Base-by-base conservation (phyloP, 371 early-diverging fungal genomes). In the Mortierella polycephala region DNA sequence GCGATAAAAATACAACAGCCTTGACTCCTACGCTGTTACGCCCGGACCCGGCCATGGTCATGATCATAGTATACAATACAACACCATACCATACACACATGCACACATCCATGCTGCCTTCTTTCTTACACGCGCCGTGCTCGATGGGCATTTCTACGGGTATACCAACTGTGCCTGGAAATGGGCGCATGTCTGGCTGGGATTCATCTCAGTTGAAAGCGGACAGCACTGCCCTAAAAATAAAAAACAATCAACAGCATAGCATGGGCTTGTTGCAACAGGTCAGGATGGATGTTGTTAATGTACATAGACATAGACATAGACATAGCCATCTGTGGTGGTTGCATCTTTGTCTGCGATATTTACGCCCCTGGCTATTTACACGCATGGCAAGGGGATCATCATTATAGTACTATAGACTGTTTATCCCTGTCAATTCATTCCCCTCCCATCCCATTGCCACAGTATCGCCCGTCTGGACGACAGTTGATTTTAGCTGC, bases 161-260 rank as follows among this genome's bases (percentile, higher is more conserved):
- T 46, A 46, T 46, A 46, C 16, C 46, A 46, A 16, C 5, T 18
- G 18, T 16, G 9, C 5, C 13, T 51, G 51, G 16, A 18, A 6
- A 7, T 12, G 20, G 14, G 7, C 50, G 39, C 51, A 40, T 37
- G 51, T 16, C 49, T 52, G 52, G 41, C 20, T 4, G 12, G 18
- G 16, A 20, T 51, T 3, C 20, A 16, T 51, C 18, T 18, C 18
- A 18, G n/a, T 5, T 2, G 20, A 13, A 41, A 41, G 49, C 30
- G 39, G 30, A 23, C 39, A 18, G 72, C 67, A 66, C 62, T 14
- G 62, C 59, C 73, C 72, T 67, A 67, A 73, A 67, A 73, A 70
- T 70, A 64, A 52, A 47, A 49, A 64, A 57, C 37, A 45, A 50
- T 58, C 52, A 50, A 52, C 51, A 49, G 21, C 47, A 57, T 39